A percentile compares a stretch with the other conserved stretches of the same genome.
phyloP scores from a whole-genome alignment of 169 alveolate genomes.

The Sarcocystis neurona region DNA sequence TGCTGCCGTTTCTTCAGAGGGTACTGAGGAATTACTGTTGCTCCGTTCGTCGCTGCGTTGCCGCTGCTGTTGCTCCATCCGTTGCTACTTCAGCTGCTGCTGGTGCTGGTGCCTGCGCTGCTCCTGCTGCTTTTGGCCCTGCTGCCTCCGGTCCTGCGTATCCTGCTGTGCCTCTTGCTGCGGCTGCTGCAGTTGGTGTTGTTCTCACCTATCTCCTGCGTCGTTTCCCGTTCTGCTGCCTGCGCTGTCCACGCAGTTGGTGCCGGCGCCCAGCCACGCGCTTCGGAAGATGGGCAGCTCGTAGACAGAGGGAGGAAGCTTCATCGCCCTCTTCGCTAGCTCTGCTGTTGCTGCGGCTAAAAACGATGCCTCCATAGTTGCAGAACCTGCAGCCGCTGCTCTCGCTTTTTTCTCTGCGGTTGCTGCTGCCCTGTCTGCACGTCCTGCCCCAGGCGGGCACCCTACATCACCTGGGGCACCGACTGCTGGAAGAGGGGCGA shows the following conservation, averaged over 20 bases:
- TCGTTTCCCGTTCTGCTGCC: constrained; percentile 47
- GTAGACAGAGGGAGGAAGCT: background rate
- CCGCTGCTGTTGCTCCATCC: too few relatives aligned
- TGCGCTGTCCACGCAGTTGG: constrained; percentile 44
- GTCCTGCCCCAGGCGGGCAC: background rate
- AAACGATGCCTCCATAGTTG: too few relatives aligned
- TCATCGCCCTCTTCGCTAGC: background rate
- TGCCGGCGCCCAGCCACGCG: constrained; percentile 47
- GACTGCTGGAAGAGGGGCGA: background rate
- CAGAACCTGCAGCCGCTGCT: constrained; percentile 45
- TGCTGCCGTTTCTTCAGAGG: too few relatives aligned
- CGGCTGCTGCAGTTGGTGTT: too few relatives aligned
- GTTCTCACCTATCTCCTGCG: constrained; percentile 26
- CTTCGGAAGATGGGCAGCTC: constrained; percentile 56
- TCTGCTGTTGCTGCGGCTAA: background rate
- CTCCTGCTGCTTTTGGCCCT: too few relatives aligned
- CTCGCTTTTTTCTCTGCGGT: constrained; percentile 11
- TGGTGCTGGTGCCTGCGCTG: too few relatives aligned
- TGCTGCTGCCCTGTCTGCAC: constrained; percentile 6
- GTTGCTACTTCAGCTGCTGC: too few relatives aligned
- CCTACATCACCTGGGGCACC: background rate
- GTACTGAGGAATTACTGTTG: too few relatives aligned
- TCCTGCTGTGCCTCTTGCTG: too few relatives aligned
- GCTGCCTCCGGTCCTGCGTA: too few relatives aligned
- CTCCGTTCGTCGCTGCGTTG: too few relatives aligned